phyloP scores from a whole-genome alignment of 768 basidiomycete genomes.

The Mycena maculata region DNA sequence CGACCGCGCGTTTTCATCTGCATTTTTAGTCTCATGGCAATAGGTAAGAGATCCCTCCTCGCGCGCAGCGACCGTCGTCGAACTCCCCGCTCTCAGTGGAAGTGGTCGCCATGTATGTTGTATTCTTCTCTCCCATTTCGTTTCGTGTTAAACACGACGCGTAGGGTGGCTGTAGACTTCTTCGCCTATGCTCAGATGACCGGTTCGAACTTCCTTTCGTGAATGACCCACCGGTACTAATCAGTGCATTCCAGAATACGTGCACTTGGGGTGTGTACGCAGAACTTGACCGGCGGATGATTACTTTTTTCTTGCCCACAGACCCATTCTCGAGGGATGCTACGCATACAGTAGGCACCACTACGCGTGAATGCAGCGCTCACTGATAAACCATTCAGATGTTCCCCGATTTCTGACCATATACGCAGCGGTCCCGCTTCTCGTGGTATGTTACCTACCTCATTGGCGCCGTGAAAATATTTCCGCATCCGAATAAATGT shows the following conservation, averaged over 20 bases:
- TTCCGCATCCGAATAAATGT: background rate
- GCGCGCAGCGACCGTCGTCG: too few species aligned
- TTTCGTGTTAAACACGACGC: background rate
- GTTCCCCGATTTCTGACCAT: constrained; percentile 16
- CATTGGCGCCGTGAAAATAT: background rate
- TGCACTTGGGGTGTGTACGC: too few species aligned
- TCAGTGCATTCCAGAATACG: too few species aligned
- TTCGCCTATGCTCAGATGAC: constrained; percentile 11
- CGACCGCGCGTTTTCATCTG: constrained; percentile 1
- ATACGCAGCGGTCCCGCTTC: constrained; percentile 18
- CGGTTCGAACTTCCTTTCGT: background rate
- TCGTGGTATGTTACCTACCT: background rate
- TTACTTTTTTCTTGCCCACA: background rate
- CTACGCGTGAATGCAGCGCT: background rate
- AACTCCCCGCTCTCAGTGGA: background rate
- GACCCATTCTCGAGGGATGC: constrained; percentile 13
- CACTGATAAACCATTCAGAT: background rate
- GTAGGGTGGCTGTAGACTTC: constrained; percentile 7
- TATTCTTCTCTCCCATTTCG: too few species aligned
- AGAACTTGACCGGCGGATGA: too few species aligned
- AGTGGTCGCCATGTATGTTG: constrained; percentile 4
- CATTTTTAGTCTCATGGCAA: background rate
- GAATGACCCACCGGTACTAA: too few species aligned
- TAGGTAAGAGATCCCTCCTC: background rate
- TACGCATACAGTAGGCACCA: constrained; percentile 15